Conservation (phyloP, 176 grass and related monocot genomes). For the bread wheat (Triticum aestivum) region IWGSC_CS_RefSeq_v2.1 NC_057794.1:117543597-117544096, state of each 20-base stretch:
- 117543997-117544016: conserved; percentile 42
- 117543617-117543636: conserved; percentile 55
- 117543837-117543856: conserved; percentile 43
- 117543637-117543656: conserved; percentile 54
- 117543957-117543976: conserved; percentile 37
- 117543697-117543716: conserved; percentile 51
- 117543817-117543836: conserved; percentile 45
- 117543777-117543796: background rate
- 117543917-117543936: conserved; percentile 52
- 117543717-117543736: conserved; percentile 32
- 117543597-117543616: conserved; percentile 58
- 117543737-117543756: conserved; percentile 34
- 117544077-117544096: conserved; percentile 52
- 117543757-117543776: conserved; percentile 49
- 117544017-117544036: conserved; percentile 43
- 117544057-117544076: conserved; percentile 64
- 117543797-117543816: conserved; percentile 43
- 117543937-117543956: conserved; percentile 63
- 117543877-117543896: conserved; percentile 52
- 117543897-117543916: conserved; percentile 30
- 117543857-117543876: conserved; percentile 45
- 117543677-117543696: conserved; percentile 62
- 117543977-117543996: conserved; percentile 60
- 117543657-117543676: conserved; percentile 46
- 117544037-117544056: conserved; percentile 39